phyloP scores from a whole-genome alignment of 805 yeast species.

The Millerago galiae region DNA sequence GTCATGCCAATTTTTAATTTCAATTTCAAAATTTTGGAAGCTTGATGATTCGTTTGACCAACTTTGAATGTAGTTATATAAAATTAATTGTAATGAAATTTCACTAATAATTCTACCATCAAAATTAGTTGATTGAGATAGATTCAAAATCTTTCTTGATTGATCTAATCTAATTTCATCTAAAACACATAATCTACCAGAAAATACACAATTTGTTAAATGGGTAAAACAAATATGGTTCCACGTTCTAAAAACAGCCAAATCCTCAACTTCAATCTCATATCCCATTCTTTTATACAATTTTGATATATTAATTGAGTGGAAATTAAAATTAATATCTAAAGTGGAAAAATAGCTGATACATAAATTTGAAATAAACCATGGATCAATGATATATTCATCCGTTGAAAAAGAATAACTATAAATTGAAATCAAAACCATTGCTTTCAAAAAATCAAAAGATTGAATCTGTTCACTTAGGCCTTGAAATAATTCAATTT shows the following conservation, averaged over 20 bases:
- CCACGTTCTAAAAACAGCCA: slow-evolving; percentile 58
- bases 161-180: slow-evolving; percentile 53
- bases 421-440: background rate
- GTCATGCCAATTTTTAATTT: slow-evolving; percentile 52
- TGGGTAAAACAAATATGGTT: slow-evolving; percentile 66
- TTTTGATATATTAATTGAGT: background rate
- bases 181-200: slow-evolving; percentile 57
- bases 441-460: background rate
- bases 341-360: background rate
- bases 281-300: background rate
- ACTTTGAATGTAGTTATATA: slow-evolving; percentile 50
- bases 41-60: slow-evolving; percentile 8
- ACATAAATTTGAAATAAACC: background rate
- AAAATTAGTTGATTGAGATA: slow-evolving; percentile 60
- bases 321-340: background rate
- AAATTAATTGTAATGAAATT: slow-evolving; percentile 49
- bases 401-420: background rate
- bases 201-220: slow-evolving; percentile 53
- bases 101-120: slow-evolving; percentile 81
- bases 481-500: background rate
- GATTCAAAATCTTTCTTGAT: slow-evolving; percentile 49
- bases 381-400: background rate
- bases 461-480: background rate
- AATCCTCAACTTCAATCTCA: slow-evolving; percentile 20
- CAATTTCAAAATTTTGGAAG: slow-evolving; percentile 35